These are phyloP conservation scores for Protomyces gravidus DNA, from an alignment of 1,139 yeast genomes.

Conservation along the genomic window DNA sequence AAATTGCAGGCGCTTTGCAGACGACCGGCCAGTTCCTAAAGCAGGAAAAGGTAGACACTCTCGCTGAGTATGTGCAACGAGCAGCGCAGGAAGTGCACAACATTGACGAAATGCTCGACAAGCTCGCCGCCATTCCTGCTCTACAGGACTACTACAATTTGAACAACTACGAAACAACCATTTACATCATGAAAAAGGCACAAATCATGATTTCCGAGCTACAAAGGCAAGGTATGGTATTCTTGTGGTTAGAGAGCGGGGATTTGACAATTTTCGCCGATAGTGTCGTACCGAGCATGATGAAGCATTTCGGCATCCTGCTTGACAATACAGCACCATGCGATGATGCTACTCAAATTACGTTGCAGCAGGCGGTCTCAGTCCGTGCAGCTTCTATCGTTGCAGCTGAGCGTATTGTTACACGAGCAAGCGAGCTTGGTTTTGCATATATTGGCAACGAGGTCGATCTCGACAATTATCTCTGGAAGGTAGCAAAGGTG, in stretches of 20 bases:
- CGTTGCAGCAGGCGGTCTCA: constrained; percentile 6
- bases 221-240: constrained; percentile 3
- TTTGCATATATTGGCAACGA: constrained; percentile 10
- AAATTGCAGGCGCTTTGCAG: constrained; percentile 8
- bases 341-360: not conserved
- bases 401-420: constrained; percentile 5
- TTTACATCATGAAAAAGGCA: constrained; percentile 13
- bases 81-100: not conserved
- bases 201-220: constrained; percentile 26
- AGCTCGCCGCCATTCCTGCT: constrained; percentile 7
- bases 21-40: constrained; percentile 2
- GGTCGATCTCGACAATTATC: constrained; percentile 21
- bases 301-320: constrained; percentile 15
- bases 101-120: constrained; percentile 1
- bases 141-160: constrained; percentile 1
- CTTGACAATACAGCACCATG: not conserved
- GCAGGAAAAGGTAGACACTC: not conserved
- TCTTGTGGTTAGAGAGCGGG: constrained; percentile 7
- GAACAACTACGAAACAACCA: not conserved
- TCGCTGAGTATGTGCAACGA: constrained; percentile 5
- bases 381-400: constrained; percentile 24
- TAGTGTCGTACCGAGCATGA: constrained; percentile 22
- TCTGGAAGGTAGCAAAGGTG: constrained; percentile 25
- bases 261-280: constrained; percentile 21
- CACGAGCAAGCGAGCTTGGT: not conserved